These are phyloP conservation scores for Starmerella gropengiesseri DNA, from an alignment of 805 yeast genomes.

Conservation along the genomic window DNA sequence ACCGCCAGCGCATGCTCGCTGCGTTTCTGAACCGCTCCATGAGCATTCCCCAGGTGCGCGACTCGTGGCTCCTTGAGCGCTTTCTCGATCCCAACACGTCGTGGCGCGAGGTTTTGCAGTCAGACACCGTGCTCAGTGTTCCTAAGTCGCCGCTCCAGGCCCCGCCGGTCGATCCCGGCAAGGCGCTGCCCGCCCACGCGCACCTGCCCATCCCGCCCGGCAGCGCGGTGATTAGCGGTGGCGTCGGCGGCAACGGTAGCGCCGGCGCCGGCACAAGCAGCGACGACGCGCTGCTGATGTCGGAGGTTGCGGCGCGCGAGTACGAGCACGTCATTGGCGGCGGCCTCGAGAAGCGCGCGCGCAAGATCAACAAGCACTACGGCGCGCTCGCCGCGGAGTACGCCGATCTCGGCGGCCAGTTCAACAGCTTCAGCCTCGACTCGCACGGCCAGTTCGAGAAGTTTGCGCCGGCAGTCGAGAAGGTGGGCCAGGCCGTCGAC, in stretches of 20 bases:
- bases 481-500: conserved; percentile 79
- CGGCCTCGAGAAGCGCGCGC: conserved; percentile 48
- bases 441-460: conserved; percentile 27
- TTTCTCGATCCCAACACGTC: conserved; percentile 77
- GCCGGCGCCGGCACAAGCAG: neutral
- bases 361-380: conserved; percentile 43
- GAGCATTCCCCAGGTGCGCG: conserved; percentile 43
- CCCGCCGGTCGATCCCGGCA: conserved; percentile 51
- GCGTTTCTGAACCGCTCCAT: conserved; percentile 71
- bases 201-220: conserved; percentile 52
- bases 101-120: conserved; percentile 64
- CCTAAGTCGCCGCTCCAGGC: conserved; percentile 45
- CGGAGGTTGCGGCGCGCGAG: conserved; percentile 37
- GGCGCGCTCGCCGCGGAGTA: conserved; percentile 52
- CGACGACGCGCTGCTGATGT: neutral
- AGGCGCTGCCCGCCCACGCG: conserved; percentile 48
- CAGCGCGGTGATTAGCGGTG: conserved; percentile 27
- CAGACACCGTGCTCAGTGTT: conserved; percentile 45
- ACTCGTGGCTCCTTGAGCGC: conserved; percentile 53
- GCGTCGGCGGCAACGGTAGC: neutral
- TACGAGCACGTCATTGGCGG: conserved; percentile 36
- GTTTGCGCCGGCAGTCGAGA: conserved; percentile 52
- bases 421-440: conserved; percentile 50
- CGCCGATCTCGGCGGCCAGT: conserved; percentile 66
- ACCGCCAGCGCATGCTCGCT: conserved; percentile 62